Percentiles rank a stretch among this genome's conserved stretches.
Conservation (phyloP, 1,139 yeast species). For the Hansenula sp. region DNA sequence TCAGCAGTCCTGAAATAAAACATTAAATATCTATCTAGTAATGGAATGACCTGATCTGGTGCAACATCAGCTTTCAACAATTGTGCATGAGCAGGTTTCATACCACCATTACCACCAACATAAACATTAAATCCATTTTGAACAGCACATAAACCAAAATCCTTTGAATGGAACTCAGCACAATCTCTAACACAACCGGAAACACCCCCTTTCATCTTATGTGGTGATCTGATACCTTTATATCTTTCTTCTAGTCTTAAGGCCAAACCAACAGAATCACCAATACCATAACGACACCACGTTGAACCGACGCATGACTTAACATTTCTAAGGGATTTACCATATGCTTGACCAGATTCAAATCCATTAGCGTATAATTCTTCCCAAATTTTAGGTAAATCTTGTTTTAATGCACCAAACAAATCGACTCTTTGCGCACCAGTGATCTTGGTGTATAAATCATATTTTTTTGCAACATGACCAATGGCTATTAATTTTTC, state of each 20-base stretch:
- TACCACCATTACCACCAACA: constrained; percentile 34
- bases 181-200: constrained; percentile 33
- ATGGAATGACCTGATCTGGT: constrained; percentile 30
- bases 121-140: constrained; percentile 30
- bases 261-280: constrained; percentile 33
- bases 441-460: constrained; percentile 31
- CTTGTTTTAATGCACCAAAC: constrained; percentile 31
- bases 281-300: constrained; percentile 34
- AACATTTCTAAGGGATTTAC: constrained; percentile 30
- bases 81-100: constrained; percentile 33
- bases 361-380: constrained; percentile 28
- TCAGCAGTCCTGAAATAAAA: constrained; percentile 32
- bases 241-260: constrained; percentile 31
- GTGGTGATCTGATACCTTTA: constrained; percentile 31
- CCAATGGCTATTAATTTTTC: constrained; percentile 30
- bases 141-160: constrained; percentile 30
- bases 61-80: constrained; percentile 27
- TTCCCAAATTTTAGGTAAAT: constrained; percentile 30
- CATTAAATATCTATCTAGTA: constrained; percentile 30
- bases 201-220: constrained; percentile 33
- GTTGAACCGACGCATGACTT: constrained; percentile 34
- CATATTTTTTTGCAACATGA: constrained; percentile 27
- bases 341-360: constrained; percentile 33
- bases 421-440: constrained; percentile 32
- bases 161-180: constrained; percentile 33